Percentiles rank a stretch among this genome's conserved stretches.
These are phyloP conservation scores for Diversispora epigaea DNA, from an alignment of 192 early-diverging fungal genomes.

Conservation along the genomic window DNA sequence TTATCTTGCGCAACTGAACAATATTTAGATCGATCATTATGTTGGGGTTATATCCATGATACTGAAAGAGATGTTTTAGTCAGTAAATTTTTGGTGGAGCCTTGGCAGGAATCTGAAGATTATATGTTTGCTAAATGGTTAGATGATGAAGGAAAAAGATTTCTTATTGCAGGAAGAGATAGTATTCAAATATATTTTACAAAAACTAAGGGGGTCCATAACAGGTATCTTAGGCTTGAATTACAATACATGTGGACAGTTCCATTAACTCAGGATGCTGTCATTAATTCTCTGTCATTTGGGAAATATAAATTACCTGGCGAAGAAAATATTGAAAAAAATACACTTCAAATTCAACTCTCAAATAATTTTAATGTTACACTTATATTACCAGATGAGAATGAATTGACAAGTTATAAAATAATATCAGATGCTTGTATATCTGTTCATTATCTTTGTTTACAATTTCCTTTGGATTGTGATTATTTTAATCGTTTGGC, in stretches of 20 bases:
- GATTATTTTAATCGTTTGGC: background rate
- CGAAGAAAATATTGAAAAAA: too few species aligned
- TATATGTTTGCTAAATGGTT: background rate
- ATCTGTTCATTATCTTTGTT: background rate
- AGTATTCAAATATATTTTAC: conserved; percentile 9
- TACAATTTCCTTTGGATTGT: background rate
- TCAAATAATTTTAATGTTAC: background rate
- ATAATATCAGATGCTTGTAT: background rate
- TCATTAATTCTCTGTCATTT: background rate
- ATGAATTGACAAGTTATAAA: background rate
- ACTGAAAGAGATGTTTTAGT: background rate
- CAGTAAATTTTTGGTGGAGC: background rate
- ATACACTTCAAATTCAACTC: background rate
- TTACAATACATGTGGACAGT: conserved; percentile 12
- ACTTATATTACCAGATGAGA: background rate
- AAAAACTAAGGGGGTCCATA: background rate
- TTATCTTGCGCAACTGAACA: background rate
- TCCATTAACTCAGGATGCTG: background rate
- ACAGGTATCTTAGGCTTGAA: background rate
- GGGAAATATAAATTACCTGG: background rate
- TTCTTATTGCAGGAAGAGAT: background rate
- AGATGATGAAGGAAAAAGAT: background rate
- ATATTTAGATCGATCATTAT: background rate
- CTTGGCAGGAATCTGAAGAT: background rate
- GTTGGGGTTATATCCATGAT: conserved; percentile 3